These are phyloP conservation scores for Fusarium sp. DNA, from an alignment of 2,329 filamentous ascomycete genomes.

Conservation along the genomic window DNA sequence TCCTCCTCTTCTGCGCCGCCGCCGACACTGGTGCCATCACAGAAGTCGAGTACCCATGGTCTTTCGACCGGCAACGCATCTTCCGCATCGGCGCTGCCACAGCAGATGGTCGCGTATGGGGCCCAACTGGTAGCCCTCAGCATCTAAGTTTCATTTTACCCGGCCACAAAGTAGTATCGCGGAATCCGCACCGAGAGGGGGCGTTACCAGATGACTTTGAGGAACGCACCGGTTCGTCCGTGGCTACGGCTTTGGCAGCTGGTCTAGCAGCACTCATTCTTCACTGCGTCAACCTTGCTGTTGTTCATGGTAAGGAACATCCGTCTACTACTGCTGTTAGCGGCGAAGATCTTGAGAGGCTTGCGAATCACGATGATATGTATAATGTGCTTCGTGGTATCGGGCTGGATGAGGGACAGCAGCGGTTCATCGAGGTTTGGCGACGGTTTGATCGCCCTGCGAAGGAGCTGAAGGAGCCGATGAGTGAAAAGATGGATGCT, in stretches of 20 bases:
- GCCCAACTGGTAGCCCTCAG: not conserved
- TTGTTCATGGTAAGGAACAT: not conserved
- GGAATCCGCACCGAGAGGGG: not conserved
- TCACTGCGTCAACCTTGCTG: not conserved
- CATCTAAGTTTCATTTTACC: constrained; percentile 2
- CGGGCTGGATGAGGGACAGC: not conserved
- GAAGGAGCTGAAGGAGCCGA: not conserved
- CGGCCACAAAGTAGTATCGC: not conserved
- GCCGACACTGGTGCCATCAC: not conserved
- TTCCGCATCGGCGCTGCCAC: constrained; percentile 18
- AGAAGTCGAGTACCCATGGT: constrained; percentile 1
- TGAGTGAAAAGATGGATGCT: not conserved
- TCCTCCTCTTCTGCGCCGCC: not conserved
- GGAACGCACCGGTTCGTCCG: constrained; percentile 27
- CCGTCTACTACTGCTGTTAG: not conserved
- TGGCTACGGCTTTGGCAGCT: constrained; percentile 43
- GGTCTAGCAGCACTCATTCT: constrained; percentile 42
- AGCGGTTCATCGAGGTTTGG: not conserved
- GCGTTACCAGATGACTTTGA: not conserved
- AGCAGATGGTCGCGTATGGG: constrained; percentile 6
- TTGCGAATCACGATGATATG: not conserved
- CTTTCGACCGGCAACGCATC: not conserved
- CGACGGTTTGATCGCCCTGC: not conserved
- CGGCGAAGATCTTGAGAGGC: not conserved
- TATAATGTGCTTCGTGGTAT: not conserved